Conservation (phyloP, 352 stramenopile genomes). For the Globisporangium echinulatum region DNA sequence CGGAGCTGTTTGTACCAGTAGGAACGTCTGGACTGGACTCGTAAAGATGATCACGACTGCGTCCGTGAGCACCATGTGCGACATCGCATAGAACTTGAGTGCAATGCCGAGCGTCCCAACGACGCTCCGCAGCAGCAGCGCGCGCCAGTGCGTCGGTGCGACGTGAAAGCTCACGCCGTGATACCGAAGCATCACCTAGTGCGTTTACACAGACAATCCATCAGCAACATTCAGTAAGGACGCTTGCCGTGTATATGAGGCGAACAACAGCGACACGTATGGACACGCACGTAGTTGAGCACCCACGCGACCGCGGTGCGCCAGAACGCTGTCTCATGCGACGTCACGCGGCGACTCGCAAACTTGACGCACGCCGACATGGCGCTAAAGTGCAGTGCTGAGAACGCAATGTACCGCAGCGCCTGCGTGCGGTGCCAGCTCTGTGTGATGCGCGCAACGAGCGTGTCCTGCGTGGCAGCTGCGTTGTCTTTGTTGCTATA, state of each 20-base stretch:
- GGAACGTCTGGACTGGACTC: conserved; percentile 51
- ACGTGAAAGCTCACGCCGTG: conserved; percentile 35
- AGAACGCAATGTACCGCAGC: conserved; percentile 40
- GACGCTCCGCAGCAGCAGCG: conserved; percentile 48
- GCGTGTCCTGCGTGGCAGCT: too few species aligned
- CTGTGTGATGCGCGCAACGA: not conserved
- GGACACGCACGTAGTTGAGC: conserved; percentile 38
- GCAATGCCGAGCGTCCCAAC: conserved; percentile 45
- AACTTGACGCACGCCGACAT: conserved; percentile 64
- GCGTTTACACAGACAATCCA: not conserved
- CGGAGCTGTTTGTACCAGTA: conserved; percentile 22
- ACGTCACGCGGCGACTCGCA: conserved; percentile 39
- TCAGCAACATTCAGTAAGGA: too few species aligned
- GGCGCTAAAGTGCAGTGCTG: conserved; percentile 58
- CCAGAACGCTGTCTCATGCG: conserved; percentile 60
- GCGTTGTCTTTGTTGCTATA: too few species aligned
- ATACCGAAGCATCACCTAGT: conserved; percentile 25
- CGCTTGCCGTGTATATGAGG: too few species aligned
- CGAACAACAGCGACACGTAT: too few species aligned
- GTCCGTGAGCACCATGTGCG: conserved; percentile 69
- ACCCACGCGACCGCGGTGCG: conserved; percentile 37
- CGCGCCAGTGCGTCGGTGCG: conserved; percentile 19
- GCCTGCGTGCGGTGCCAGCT: conserved; percentile 20
- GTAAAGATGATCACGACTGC: conserved; percentile 64
- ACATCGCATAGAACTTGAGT: conserved; percentile 54